A percentile compares a stretch with the other conserved stretches of the same genome.
These are phyloP conservation scores for Chlorella sp. DNA, from an alignment of 139 green algal species.

Conservation along the genomic window DNA sequence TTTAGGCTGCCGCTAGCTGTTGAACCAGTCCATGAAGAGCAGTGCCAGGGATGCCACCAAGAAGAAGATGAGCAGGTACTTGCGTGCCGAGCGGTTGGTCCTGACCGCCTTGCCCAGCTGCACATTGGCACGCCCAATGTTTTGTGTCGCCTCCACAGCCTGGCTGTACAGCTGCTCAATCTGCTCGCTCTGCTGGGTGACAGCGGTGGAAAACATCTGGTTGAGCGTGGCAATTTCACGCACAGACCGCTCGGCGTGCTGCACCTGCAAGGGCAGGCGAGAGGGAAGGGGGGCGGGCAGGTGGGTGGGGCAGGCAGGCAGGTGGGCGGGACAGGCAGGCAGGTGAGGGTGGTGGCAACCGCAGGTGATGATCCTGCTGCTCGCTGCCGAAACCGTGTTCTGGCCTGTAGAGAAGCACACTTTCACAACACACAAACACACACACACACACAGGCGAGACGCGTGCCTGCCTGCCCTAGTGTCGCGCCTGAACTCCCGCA, in stretches of 20 bases:
- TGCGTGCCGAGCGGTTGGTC: slow-evolving; percentile 60
- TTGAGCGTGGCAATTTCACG: slow-evolving; percentile 81
- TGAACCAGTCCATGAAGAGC: slow-evolving; percentile 85
- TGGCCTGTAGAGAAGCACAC: too few species aligned
- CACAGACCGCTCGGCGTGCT: slow-evolving; percentile 70
- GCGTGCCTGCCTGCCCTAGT: too few species aligned
- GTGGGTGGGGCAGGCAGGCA: neutral
- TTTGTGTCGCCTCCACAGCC: slow-evolving; percentile 35
- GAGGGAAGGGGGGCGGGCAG: neutral
- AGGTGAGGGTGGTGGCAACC: neutral
- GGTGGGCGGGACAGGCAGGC: neutral
- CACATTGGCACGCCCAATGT: slow-evolving; percentile 57
- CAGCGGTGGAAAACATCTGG: slow-evolving; percentile 77
- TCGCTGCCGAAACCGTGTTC: too few species aligned
- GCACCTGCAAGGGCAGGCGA: slow-evolving; percentile 23
- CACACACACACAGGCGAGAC: too few species aligned
- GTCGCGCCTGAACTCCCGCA: too few species aligned
- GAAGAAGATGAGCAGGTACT: slow-evolving; percentile 74
- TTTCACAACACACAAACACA: too few species aligned
- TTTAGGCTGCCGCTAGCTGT: too few species aligned
- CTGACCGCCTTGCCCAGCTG: slow-evolving; percentile 76
- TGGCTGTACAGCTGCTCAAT: slow-evolving; percentile 82
- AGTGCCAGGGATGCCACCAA: slow-evolving; percentile 63
- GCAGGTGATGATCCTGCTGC: too few species aligned
- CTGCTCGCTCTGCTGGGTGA: slow-evolving; percentile 78